Percentiles rank a stretch among this genome's conserved stretches.
These are phyloP conservation scores for Chenopodium formosanum DNA, from an alignment of 148 eudicot genomes.

Conservation along the genomic window DNA sequence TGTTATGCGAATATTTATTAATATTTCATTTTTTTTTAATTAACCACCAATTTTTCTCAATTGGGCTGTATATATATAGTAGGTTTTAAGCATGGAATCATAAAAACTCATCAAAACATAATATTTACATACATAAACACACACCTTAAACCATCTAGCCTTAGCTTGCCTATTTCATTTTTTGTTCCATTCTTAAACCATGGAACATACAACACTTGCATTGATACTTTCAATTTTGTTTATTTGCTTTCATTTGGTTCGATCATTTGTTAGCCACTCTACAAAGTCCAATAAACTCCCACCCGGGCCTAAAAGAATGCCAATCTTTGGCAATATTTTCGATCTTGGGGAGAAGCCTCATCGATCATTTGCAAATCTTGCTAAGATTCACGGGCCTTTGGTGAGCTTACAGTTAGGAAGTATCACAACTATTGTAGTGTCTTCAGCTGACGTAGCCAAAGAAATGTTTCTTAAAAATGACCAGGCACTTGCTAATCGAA, in stretches of 20 bases:
- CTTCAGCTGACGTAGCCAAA: conserved; percentile 42
- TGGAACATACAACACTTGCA: conserved; percentile 23
- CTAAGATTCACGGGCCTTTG: conserved; percentile 45
- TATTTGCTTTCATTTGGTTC: conserved; percentile 15
- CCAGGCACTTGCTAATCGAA: conserved; percentile 32
- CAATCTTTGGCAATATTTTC: conserved; percentile 49
- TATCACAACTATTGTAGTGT: conserved; percentile 38
- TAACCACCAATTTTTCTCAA: too few species aligned
- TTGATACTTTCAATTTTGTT: conserved; percentile 19
- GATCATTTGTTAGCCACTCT: not conserved
- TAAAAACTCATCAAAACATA: not conserved
- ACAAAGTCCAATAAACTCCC: conserved; percentile 21
- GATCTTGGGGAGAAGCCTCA: conserved; percentile 49
- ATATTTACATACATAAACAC: too few species aligned
- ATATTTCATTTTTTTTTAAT: too few species aligned
- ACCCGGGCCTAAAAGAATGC: conserved; percentile 47
- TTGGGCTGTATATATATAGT: not conserved
- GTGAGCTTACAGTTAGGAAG: conserved; percentile 41
- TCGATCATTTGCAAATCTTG: conserved; percentile 39
- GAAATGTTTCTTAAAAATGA: conserved; percentile 38
- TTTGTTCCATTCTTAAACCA: not conserved
- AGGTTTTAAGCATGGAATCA: not conserved
- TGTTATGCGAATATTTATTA: too few species aligned
- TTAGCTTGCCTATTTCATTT: not conserved
- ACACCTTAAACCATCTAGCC: not conserved